Conservation (phyloP, 306 rosid species). For the Pueraria montana region DNA sequence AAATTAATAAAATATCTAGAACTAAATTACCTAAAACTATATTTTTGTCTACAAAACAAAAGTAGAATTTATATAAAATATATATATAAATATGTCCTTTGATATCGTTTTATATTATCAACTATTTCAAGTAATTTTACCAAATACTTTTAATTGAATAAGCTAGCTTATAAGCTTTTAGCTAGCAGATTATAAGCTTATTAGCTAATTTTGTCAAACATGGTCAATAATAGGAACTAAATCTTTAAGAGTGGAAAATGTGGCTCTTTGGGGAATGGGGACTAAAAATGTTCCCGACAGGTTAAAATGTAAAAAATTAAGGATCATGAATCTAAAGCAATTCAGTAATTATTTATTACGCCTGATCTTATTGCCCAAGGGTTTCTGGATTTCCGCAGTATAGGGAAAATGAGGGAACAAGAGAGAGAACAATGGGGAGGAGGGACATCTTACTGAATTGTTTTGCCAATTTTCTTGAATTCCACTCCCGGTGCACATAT, state of each 20-base stretch:
- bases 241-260: background rate
- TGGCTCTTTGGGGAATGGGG: conserved; percentile 23
- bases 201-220: background rate
- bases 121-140: background rate
- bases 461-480: conserved; percentile 80
- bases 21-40: background rate
- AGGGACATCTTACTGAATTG: conserved; percentile 79
- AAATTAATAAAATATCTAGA: background rate
- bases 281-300: background rate
- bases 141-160: background rate
- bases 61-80: background rate
- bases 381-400: conserved; percentile 6
- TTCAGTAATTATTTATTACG: background rate
- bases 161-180: background rate
- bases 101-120: background rate
- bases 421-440: conserved; percentile 14
- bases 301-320: conserved; percentile 18
- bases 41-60: background rate
- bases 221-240: background rate
- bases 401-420: conserved; percentile 7
- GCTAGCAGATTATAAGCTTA: background rate
- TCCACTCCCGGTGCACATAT: conserved; percentile 96
- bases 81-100: no score
- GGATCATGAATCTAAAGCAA: conserved; percentile 18
- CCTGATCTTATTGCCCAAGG: conserved; percentile 1